Evolutionary conservation across 371 early-diverging fungal genomes (phyloP), one percentile per base, ranked within the genome.

Genomic region (Blakeslea trispora): DNA sequence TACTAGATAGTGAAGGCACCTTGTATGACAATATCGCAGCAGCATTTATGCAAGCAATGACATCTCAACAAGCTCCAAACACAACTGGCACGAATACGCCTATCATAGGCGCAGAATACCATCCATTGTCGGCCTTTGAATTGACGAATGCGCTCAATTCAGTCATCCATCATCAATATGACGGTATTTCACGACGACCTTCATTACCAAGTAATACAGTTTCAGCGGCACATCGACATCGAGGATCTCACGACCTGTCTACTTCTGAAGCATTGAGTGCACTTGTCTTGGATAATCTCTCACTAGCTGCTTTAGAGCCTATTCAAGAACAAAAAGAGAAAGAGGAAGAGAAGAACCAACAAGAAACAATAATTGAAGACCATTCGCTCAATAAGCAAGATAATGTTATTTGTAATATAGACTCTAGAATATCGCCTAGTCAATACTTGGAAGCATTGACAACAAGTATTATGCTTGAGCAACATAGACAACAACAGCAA

Each of bases 171-270:
- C 51, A 54, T 15, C 41, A 47, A 22, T 21, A 48, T 2, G 54
- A 65, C 21, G 57, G 62, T 32, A 44, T 66, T 34, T 31, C 56
- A 24, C 59, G 72, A 43, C 53, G 74, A 13, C 71, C 67, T 4
- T 74, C 74, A 10, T 53, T 74, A 47, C 74, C 74, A 5, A 74
- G 74, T 24, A 74, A 63, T 54, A 59, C 74, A 1, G 71, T 74
- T 1, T 63, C 66, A 14, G 74, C 67, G 18, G 64, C 68, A 11
- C 68, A 64, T 51, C 35, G 61, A 41, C 45, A 55, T 17, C 50
- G 63, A n/a, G 60, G 59, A 34, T 61, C 68, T 0, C 71, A 54
- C 24, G 72, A 72, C 13, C 39, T 66, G 15, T 32, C 52, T 37
- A 57, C 66, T 15, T 59, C 64, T 8, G 72, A 72, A 18, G 39